Evolutionary conservation across 306 rosid genomes (phyloP).

Genomic region (Fragaria iinumae): DNA sequence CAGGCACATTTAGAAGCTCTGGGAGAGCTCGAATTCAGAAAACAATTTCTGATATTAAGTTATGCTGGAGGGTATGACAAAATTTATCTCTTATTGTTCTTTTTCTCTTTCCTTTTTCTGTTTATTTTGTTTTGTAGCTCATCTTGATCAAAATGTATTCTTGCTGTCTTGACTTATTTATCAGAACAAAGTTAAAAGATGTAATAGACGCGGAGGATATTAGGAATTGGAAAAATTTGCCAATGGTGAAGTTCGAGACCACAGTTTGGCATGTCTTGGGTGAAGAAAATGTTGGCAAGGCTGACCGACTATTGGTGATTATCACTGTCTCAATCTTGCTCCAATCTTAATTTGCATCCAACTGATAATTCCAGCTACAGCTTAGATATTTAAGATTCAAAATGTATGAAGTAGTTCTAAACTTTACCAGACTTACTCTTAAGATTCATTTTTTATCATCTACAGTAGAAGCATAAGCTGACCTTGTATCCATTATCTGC

Average conservation of each 20-base stretch:
- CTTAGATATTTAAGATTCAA: not conserved
- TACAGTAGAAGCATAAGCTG: not conserved
- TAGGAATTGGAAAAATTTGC: constrained; percentile 36
- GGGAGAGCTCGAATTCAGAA: constrained; percentile 73
- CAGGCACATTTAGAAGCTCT: constrained; percentile 38
- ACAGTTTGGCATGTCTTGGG: constrained; percentile 53
- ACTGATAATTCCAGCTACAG: not conserved
- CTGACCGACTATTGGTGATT: constrained; percentile 55
- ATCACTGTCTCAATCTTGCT: constrained; percentile 9
- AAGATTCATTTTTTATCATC: not conserved
- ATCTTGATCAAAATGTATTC: not conserved
- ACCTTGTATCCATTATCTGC: not conserved
- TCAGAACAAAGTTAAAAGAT: constrained; percentile 10
- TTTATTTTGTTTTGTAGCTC: not conserved
- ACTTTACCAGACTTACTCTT: not conserved
- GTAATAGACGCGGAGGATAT: constrained; percentile 35
- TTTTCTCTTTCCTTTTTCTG: not conserved
- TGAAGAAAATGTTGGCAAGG: not conserved
- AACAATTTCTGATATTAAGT: constrained; percentile 55
- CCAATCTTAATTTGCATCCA: not conserved
- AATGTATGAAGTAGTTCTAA: not conserved
- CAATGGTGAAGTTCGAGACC: constrained; percentile 47
- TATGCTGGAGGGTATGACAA: constrained; percentile 53
- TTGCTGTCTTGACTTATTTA: not conserved
- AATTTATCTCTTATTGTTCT: not conserved